These are phyloP conservation scores for Acidiella bohemica DNA, from an alignment of 495 filamentous ascomycete genomes.

Conservation along the genomic window DNA sequence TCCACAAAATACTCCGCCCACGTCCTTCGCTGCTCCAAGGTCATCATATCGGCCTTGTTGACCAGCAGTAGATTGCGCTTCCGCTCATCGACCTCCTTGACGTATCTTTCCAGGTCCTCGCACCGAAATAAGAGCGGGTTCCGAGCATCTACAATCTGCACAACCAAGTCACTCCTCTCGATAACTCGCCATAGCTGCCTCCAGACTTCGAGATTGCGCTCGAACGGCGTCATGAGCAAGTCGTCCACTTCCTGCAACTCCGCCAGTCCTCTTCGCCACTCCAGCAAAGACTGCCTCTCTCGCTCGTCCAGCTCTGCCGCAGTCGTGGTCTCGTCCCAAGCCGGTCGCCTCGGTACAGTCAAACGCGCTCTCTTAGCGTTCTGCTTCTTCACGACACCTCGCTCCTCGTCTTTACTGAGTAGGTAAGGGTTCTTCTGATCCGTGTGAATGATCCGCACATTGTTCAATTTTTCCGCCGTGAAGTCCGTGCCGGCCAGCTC, in stretches of 20 bases:
- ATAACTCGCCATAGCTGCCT: constrained; percentile 97
- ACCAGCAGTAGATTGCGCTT: constrained; percentile 90
- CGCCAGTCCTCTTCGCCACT: constrained; percentile 83
- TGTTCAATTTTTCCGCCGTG: constrained; percentile 96
- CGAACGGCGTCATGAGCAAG: constrained; percentile 94
- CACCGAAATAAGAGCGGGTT: constrained; percentile 90
- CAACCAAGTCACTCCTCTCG: constrained; percentile 86
- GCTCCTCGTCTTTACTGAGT: constrained; percentile 76
- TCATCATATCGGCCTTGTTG: constrained; percentile 99
- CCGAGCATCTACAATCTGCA: constrained; percentile 96
- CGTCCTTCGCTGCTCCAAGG: constrained; percentile 59
- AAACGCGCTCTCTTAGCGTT: constrained; percentile 59
- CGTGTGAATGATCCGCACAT: constrained; percentile 93
- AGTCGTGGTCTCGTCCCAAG: constrained; percentile 77
- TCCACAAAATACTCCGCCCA: constrained; percentile 86
- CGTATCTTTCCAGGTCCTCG: constrained; percentile 86
- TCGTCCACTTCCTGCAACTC: constrained; percentile 88
- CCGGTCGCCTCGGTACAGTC: constrained; percentile 79
- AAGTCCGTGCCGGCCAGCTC: constrained; percentile 97
- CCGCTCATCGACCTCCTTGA: constrained; percentile 73
- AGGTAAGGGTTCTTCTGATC: constrained; percentile 94
- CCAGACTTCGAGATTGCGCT: constrained; percentile 97
- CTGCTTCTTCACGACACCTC: constrained; percentile 63
- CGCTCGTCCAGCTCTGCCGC: constrained; percentile 61
- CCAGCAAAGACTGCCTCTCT: constrained; percentile 69